A percentile compares a stretch with the other conserved stretches of the same genome.
Evolutionary conservation across 306 rosid genomes (phyloP).

Genomic region (Cucumis cinereus): DNA sequence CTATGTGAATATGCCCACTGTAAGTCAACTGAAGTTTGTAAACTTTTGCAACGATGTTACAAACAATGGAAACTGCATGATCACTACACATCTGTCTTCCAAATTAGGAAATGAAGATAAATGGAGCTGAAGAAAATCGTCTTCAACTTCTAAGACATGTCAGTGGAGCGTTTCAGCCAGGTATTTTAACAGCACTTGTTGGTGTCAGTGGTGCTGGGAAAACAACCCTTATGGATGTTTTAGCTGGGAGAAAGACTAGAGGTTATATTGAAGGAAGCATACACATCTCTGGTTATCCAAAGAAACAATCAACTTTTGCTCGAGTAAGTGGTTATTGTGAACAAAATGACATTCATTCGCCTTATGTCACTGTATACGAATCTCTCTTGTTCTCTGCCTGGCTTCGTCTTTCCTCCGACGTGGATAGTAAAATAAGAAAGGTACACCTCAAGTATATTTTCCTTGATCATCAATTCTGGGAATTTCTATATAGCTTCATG

Average conservation of each 20-base stretch:
- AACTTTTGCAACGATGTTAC: not conserved
- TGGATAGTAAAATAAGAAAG: slow-evolving; percentile 26
- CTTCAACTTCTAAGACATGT: slow-evolving; percentile 56
- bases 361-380: slow-evolving; percentile 49
- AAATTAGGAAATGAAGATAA: slow-evolving; percentile 56
- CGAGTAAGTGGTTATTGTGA: slow-evolving; percentile 63
- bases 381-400: slow-evolving; percentile 49
- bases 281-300: slow-evolving; percentile 46
- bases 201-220: slow-evolving; percentile 77
- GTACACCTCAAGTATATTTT: slow-evolving; percentile 1
- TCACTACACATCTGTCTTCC: not conserved
- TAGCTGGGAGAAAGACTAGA: slow-evolving; percentile 56
- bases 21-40: slow-evolving; percentile 18
- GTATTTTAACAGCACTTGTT: slow-evolving; percentile 47
- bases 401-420: slow-evolving; percentile 44
- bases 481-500: not conserved
- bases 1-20: slow-evolving; percentile 64
- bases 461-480: no score
- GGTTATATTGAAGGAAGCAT: slow-evolving; percentile 50
- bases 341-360: slow-evolving; percentile 61
- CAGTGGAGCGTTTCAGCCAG: slow-evolving; percentile 51
- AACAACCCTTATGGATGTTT: slow-evolving; percentile 58
- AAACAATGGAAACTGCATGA: no score
- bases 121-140: slow-evolving; percentile 26
- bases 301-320: slow-evolving; percentile 53